Conservation (phyloP, 2,329 filamentous ascomycete species). For the Fusarium sp. region DNA sequence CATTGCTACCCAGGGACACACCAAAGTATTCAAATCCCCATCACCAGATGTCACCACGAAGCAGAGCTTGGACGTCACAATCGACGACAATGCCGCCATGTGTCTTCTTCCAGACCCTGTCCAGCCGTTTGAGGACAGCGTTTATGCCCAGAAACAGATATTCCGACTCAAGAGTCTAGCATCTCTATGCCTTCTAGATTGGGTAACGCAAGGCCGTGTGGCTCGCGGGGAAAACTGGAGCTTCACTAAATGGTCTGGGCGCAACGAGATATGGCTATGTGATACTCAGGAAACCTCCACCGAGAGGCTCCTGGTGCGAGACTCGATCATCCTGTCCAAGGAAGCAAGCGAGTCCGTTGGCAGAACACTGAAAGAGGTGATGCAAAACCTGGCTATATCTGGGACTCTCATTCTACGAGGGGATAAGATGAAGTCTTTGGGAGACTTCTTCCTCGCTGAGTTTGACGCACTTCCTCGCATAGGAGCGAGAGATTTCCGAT, state of each 20-base stretch:
- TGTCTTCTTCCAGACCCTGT: slow-evolving; percentile 90
- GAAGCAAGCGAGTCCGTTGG: slow-evolving; percentile 59
- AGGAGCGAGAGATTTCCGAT: slow-evolving; percentile 83
- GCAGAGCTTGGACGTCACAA: slow-evolving; percentile 68
- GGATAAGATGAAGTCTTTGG: slow-evolving; percentile 75
- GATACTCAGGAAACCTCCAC: slow-evolving; percentile 53
- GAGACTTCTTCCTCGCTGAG: slow-evolving; percentile 83
- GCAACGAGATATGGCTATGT: slow-evolving; percentile 86
- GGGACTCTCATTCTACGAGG: slow-evolving; percentile 90
- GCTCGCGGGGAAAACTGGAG: slow-evolving; percentile 93
- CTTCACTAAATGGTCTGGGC: slow-evolving; percentile 82
- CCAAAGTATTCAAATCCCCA: slow-evolving; percentile 92
- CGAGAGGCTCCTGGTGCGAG: slow-evolving; percentile 82
- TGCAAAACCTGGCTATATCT: slow-evolving; percentile 83
- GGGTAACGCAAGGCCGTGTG: slow-evolving; percentile 90
- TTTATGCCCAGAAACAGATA: slow-evolving; percentile 87
- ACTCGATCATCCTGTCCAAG: slow-evolving; percentile 83
- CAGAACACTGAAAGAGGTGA: slow-evolving; percentile 70
- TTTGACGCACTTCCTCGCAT: slow-evolving; percentile 86
- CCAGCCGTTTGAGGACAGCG: slow-evolving; percentile 88
- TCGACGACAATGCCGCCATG: slow-evolving; percentile 68
- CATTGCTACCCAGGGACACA: slow-evolving; percentile 83
- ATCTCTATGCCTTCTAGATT: slow-evolving; percentile 88
- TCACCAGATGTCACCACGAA: slow-evolving; percentile 69
- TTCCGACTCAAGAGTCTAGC: slow-evolving; percentile 74